phyloP scores from a whole-genome alignment of 2,329 filamentous ascomycete species.

The Cladosporium phlei region DNA sequence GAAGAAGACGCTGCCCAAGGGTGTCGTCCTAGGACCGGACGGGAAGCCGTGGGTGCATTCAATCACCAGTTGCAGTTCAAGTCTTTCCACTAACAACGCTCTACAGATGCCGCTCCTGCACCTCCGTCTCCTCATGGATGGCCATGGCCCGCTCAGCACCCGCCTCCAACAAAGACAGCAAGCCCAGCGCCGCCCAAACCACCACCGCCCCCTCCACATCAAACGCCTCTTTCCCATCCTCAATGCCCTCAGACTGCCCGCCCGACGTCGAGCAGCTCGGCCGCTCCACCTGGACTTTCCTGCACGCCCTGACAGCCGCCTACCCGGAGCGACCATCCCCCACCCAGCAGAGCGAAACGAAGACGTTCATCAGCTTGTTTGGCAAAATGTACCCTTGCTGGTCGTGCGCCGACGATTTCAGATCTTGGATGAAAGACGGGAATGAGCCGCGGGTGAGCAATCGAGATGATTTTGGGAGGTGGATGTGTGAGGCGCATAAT shows the following conservation, averaged over 20 bases:
- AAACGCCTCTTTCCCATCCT: conserved; percentile 19
- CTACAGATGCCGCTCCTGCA: conserved; percentile 66
- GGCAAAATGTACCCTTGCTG: conserved; percentile 90
- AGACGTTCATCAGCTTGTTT: conserved; percentile 73
- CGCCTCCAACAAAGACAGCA: conserved; percentile 24
- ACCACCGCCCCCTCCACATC: conserved; percentile 35
- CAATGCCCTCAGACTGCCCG: conserved; percentile 65
- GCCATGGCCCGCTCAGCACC: conserved; percentile 52
- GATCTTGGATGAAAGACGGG: conserved; percentile 65
- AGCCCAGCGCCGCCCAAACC: conserved; percentile 21
- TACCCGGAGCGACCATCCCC: conserved; percentile 70
- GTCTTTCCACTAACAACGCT: neutral
- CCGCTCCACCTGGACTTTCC: conserved; percentile 84
- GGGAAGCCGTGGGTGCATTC: conserved; percentile 68
- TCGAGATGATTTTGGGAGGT: conserved; percentile 67
- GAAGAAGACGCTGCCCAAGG: conserved; percentile 59
- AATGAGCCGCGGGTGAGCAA: conserved; percentile 60
- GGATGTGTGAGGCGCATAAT: conserved; percentile 84
- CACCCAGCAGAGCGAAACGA: conserved; percentile 69
- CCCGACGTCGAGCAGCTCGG: conserved; percentile 85
- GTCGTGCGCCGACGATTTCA: conserved; percentile 91
- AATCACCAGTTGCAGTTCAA: neutral
- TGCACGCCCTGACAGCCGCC: conserved; percentile 83
- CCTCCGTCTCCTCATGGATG: conserved; percentile 55
- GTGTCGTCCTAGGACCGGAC: conserved; percentile 71